Evolutionary conservation across 2,329 filamentous ascomycete species (phyloP), one percentile per base, ranked within the genome.

Genomic region (Acrodontium crateriforme): DNA sequence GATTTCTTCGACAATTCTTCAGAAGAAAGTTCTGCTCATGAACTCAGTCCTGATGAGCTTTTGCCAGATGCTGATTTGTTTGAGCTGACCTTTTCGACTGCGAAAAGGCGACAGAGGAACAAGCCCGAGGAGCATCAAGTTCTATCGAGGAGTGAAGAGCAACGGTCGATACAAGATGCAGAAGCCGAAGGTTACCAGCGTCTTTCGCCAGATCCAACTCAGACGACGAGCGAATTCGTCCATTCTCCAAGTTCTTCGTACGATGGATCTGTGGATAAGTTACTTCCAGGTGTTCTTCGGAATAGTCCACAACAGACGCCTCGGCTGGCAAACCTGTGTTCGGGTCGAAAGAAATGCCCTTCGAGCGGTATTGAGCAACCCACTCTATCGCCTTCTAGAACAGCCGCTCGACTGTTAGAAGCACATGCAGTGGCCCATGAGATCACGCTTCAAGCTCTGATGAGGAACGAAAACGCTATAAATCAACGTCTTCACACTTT

Each of bases 1-100:
- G 50, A 55, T 35, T 54, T 53, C 39, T 50, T 57, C 40, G 53
- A 55, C 19, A 42, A 42, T 20, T 38, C 41, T 4, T 43, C 40
- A 7, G 46, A 48, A 12, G 41, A 42, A 13, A 44, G 43, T 9
- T 16, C 28, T 9, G 25, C 24, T 25, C 18, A 25, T 27, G 17
- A 32, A 27, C 14, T 28, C 32, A n/a, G 28, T 17, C 25, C 25
- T 8, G 22, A 11, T 12, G 32, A 21, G 16, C 32, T 33, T 16
- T 33, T 30, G 3, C 31, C 20, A 6, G 29, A 39, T 8, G 29
- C 36, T 12, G 36, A 36, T 14, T 13, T 37, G 14, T 21, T 34
- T 13, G 29, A 34, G 14, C 28, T 34, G 19, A 32, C 32, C 9
- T 27, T 27, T n/a, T 41, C 39, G 5, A 37, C 39, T 2, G 27